Conservation (phyloP, 148 eudicot species). For the Camellia granthamiana region DNA sequence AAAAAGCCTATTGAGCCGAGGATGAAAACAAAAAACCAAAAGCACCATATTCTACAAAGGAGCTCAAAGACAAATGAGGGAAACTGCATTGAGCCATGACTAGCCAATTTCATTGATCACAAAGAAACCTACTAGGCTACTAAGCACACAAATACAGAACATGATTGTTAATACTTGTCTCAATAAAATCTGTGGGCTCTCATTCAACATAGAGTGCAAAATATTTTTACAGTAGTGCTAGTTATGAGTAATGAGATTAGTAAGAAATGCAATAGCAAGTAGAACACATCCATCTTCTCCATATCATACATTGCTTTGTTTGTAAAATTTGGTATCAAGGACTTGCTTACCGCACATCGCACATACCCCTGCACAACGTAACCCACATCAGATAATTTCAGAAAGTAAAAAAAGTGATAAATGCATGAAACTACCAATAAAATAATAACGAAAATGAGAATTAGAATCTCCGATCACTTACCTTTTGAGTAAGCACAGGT, state of each 20-base stretch:
- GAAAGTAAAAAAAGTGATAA: not conserved
- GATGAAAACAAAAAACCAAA: not conserved
- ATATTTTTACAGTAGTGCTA: not conserved
- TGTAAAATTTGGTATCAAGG: constrained; percentile 87
- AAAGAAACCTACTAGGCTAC: not conserved
- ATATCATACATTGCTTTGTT: constrained; percentile 89
- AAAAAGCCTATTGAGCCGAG: no score
- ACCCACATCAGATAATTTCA: constrained; percentile 11
- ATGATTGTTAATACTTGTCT: not conserved
- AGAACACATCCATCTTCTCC: not conserved
- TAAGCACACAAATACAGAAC: constrained; percentile 1
- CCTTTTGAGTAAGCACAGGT: constrained; percentile 95
- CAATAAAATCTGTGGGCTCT: not conserved
- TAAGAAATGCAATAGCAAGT: not conserved
- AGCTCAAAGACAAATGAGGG: not conserved
- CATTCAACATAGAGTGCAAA: not conserved
- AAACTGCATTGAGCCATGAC: not conserved
- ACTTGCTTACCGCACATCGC: constrained; percentile 99
- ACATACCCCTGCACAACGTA: constrained; percentile 74
- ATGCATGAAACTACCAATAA: not conserved
- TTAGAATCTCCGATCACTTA: constrained; percentile 12
- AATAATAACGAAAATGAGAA: not conserved
- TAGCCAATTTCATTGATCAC: constrained; percentile 1
- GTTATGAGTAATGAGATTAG: not conserved
- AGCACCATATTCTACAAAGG: not conserved